Conservation (phyloP, 2,329 filamentous ascomycete species). For the Aspergillus sp. region DNA sequence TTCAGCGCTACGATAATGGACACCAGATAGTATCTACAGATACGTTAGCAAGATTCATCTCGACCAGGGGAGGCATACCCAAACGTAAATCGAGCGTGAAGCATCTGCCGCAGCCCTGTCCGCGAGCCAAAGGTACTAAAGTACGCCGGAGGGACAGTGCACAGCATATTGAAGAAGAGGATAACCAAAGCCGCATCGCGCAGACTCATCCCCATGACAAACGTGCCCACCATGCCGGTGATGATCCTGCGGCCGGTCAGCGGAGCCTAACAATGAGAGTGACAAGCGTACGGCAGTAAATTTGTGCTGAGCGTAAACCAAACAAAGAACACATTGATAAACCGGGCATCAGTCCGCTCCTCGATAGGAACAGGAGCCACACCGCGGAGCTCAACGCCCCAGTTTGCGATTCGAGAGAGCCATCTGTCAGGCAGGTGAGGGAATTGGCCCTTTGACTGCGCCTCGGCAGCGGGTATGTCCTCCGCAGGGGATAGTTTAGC, state of each 20-base stretch:
- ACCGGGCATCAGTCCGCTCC: conserved; percentile 5
- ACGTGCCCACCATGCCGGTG: conserved; percentile 12
- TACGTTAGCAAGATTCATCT: background rate
- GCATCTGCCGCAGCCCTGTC: conserved; percentile 11
- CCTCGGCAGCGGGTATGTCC: background rate
- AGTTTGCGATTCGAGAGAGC: conserved; percentile 4
- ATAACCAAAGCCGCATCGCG: conserved; percentile 11
- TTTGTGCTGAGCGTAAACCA: conserved; percentile 13
- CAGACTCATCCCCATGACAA: conserved; percentile 5
- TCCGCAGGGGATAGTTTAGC: background rate
- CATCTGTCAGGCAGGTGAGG: conserved; percentile 3
- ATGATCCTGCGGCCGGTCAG: conserved; percentile 1
- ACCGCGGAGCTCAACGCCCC: conserved; percentile 10
- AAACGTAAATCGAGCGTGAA: conserved; percentile 9
- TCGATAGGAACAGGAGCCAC: conserved; percentile 8
- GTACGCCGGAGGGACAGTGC: conserved; percentile 7
- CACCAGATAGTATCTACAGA: background rate
- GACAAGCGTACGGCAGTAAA: conserved; percentile 4
- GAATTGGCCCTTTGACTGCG: background rate
- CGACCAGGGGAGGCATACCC: background rate
- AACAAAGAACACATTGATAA: conserved; percentile 15
- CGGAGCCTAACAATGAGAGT: background rate
- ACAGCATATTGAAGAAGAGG: conserved; percentile 12
- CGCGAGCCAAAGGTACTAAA: conserved; percentile 11
- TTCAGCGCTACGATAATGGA: conserved; percentile 8